Percentiles rank a stretch among this genome's conserved stretches.
These are phyloP conservation scores for Aspergillus mulundensis DNA, from an alignment of 495 filamentous ascomycete species.

Conservation along the genomic window DNA sequence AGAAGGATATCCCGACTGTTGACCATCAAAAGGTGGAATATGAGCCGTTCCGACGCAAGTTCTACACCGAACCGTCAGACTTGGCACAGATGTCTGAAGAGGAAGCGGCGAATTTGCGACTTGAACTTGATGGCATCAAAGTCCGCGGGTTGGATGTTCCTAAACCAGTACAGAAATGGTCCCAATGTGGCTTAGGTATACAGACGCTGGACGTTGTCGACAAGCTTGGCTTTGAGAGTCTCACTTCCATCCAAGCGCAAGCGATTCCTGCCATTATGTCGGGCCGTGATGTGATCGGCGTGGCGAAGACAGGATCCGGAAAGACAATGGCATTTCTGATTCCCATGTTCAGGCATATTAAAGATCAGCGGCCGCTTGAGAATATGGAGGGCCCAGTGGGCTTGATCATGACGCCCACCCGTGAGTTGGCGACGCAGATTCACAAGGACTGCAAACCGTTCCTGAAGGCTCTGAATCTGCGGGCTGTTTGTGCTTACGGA, in stretches of 20 bases:
- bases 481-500: constrained; percentile 92
- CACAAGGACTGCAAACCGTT: constrained; percentile 92
- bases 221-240: constrained; percentile 76
- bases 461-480: constrained; percentile 81
- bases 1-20: constrained; percentile 86
- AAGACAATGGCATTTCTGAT: constrained; percentile 95
- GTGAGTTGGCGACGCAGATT: constrained; percentile 93
- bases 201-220: constrained; percentile 87
- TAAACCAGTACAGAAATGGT: constrained; percentile 94
- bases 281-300: constrained; percentile 91
- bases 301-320: constrained; percentile 98
- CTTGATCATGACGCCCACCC: constrained; percentile 89
- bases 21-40: constrained; percentile 84
- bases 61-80: constrained; percentile 88
- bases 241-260: constrained; percentile 92
- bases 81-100: constrained; percentile 79
- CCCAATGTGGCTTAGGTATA: constrained; percentile 83
- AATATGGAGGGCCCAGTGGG: constrained; percentile 82
- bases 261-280: constrained; percentile 95
- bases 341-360: constrained; percentile 97
- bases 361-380: constrained; percentile 82
- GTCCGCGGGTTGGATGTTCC: constrained; percentile 80
- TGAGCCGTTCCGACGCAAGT: constrained; percentile 83
- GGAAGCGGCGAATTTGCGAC: constrained; percentile 72
- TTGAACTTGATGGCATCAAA: constrained; percentile 94